Evolutionary conservation across 78 protist genomes (phyloP).

Genomic region (Pigoraptor vietnamica): DNA sequence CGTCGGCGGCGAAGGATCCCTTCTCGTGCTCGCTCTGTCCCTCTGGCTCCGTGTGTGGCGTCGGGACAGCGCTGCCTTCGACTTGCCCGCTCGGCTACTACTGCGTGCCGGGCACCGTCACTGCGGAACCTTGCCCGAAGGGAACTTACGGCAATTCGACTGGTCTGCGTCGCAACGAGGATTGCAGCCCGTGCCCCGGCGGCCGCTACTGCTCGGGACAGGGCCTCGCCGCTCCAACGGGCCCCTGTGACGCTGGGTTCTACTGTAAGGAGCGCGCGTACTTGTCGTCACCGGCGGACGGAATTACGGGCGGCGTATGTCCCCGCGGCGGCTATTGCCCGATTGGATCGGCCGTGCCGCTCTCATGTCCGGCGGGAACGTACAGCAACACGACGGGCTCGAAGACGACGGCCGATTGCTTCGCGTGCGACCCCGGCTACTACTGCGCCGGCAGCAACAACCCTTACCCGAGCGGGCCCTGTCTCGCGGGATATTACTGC

Average conservation of each 20-base stretch:
- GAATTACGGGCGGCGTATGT: conserved; percentile 17
- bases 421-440: conserved; percentile 41
- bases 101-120: conserved; percentile 16
- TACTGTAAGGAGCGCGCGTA: not conserved
- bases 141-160: conserved; percentile 12
- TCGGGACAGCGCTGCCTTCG: not conserved
- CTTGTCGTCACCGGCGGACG: not conserved
- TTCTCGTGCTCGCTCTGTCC: conserved; percentile 1
- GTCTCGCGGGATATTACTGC: conserved; percentile 40
- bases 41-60: conserved; percentile 42
- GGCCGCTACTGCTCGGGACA: not conserved
- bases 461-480: conserved; percentile 25
- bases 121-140: conserved; percentile 8
- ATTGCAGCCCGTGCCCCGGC: not conserved
- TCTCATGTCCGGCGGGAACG: conserved; percentile 32
- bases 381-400: conserved; percentile 13
- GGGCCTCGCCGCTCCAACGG: not conserved
- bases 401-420: not conserved
- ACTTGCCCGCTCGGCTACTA: conserved; percentile 49
- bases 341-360: not conserved
- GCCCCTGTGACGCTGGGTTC: not conserved
- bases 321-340: conserved; percentile 40
- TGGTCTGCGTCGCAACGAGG: not conserved
- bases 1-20: not conserved
- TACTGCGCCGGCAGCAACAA: conserved; percentile 3